Base-by-base conservation (phyloP, 768 basidiomycete genomes). In the Rhizopogon vulgaris region DNA sequence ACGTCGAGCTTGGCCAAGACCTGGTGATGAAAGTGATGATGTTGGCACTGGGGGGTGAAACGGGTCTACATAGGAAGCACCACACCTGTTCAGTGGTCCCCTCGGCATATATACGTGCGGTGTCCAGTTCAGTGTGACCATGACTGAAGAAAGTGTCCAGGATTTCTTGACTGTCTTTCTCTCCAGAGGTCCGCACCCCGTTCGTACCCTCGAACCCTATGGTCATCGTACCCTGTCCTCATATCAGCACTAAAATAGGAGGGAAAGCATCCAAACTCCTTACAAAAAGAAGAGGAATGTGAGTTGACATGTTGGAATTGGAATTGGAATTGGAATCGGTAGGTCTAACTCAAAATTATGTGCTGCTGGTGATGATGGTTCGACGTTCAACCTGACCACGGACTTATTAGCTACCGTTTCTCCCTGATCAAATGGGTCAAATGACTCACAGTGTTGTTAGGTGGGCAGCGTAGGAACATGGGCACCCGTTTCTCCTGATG, bases 11-110 rank as follows among this genome's bases (percentile, higher is more conserved):
- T 62, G 4, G 71, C 63, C 4, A 80, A 56, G 12, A 67, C 25
- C 78, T 77, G 51, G 17, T 3, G 47, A 18, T 38, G 28, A 4
- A 9, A 28, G 32, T 22, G 24, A 22, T 39, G 41, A 24, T 38
- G 17, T 17, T 8, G 5, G 22, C 1, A 18, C 11, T 12, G 28
- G 48, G 28, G 48, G 27, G n/a, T n/a, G 45, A 41, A 6, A 45
- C 14, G 18, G 18, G 14, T 48, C 27, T 27, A 11, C 3, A 17
- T 49, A 18, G 7, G n/a, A 9, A 9, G 7, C 24, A 2, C 46
- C 66, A 7, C 37, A 75, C 78, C 60, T 72, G 70, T 60, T 86
- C 82, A 6, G 80, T 79, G 0, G 82, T 82, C 1, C 81, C 79
- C 24, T 70, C 71, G 10, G 66, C 71, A 51, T 84, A 82, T 6